Base-by-base conservation (phyloP, 23 red algal species). In the Cyanidium caldarium region DNA sequence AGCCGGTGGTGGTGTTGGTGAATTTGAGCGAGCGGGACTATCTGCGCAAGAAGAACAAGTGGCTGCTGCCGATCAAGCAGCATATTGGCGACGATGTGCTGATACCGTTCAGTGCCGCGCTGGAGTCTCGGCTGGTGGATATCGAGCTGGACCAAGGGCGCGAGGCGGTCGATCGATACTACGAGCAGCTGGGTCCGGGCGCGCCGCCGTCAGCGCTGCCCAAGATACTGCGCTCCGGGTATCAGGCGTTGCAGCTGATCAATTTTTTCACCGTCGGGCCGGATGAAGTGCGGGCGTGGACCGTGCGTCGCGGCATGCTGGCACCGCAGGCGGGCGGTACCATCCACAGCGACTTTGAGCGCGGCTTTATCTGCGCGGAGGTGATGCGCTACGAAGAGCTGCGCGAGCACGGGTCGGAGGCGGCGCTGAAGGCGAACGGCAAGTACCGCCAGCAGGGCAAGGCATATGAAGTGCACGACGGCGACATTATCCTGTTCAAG, bases 401-500 rank as follows among this genome's bases (percentile, higher is more conserved):
- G 43, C 87, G 84, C 37, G 80, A 86, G 45, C 44, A 67, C 33
- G 77, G 77, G 19, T 80, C 72, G 13, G 84, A 88, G 73, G 71
- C 67, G 16, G 84, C 80, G 2, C 69, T 88, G 21, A 98, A 98
- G 46, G 92, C 84, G 20, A 58, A 65, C 23, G 92, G 92, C 40
- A 88, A 98, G 80, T 98, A 88, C 44, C 77, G 76, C 29, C 92
- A 98, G 65, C 68, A 98, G 61, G 92, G 92, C 15, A 98, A 88
- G 65, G 51, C 67, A 19, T 98, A 98, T 21, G 31, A 57, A 17
- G 92, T 98, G 0, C 44, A 76, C 40, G 84, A 88, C 75, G 92
- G 92, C 0, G 92, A 98, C 56, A 88, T 98, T 66, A 82, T 98
- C 2, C 74, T 77, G 36, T 86, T 87, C 68, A 88, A 86, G 61